Evolutionary conservation across 148 eudicot genomes (phyloP).

Genomic region (Pouteria glomerata): DNA sequence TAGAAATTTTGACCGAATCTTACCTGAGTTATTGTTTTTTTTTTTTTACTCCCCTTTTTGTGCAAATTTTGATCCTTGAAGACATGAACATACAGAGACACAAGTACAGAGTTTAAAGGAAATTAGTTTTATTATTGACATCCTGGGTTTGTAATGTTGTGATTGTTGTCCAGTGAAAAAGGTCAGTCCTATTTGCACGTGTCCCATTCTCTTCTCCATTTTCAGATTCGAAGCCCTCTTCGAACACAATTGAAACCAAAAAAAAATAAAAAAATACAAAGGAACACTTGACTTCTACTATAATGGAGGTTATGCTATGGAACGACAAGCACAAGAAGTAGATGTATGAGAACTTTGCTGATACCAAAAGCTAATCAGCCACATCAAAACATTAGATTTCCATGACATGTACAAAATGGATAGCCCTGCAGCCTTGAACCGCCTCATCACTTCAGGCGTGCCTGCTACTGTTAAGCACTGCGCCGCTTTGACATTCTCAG

Average conservation of each 20-base stretch:
- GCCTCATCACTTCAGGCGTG: conserved; percentile 70
- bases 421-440: conserved; percentile 68
- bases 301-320: conserved; percentile 86
- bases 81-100: background rate
- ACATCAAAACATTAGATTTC: conserved; percentile 69
- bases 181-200: conserved; percentile 59
- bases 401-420: conserved; percentile 74
- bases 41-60: too few relatives aligned
- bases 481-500: conserved; percentile 41
- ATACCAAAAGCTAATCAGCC: conserved; percentile 79
- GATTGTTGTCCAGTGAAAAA: conserved; percentile 26
- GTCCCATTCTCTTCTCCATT: conserved; percentile 94
- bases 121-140: background rate
- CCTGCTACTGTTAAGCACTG: conserved; percentile 89
- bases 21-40: too few relatives aligned
- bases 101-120: background rate
- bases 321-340: conserved; percentile 86
- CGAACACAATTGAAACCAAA: background rate
- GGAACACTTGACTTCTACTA: background rate
- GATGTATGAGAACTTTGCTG: conserved; percentile 83
- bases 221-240: conserved; percentile 8
- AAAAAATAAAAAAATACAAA: too few relatives aligned
- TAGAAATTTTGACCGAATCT: too few relatives aligned
- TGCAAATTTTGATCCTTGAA: background rate
- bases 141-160: background rate